Evolutionary conservation across 2,329 filamentous ascomycete species (phyloP), one percentile per base, ranked within the genome.

Genomic region (Akanthomyces lecanii): DNA sequence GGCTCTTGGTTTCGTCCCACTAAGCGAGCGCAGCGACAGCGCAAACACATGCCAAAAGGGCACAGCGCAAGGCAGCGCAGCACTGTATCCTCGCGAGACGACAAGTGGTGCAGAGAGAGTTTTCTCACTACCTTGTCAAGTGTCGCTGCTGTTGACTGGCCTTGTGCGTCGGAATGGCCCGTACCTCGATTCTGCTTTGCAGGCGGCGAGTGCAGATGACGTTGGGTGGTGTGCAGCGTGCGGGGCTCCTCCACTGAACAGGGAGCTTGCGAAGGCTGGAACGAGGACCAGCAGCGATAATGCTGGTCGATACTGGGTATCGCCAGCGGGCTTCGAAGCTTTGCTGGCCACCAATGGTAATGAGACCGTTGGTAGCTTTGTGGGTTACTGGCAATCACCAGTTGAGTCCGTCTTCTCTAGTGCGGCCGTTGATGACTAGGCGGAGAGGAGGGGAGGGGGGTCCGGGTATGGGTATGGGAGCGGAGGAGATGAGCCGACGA

Each of bases 1-100:
- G 25, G 58, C 50, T 61, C 28, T 61, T 40, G 23, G 48, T 47
- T 30, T 61, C 36, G 50, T 54, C 25, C 38, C 50, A 61, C 58
- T 47, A 42, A 21, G 40, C 58, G 28, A 61, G 38, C 40, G 58
- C 58, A 45, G 38, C n/a, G 21, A n/a, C 58, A 45, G 38, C 58
- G 50, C 38, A 53, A 36, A 11, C 28, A 53, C 58, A 36, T 53
- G 50, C 58, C 48, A 52, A 14, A 28, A 60, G 28, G 50, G 45
- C 25, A 44, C 16, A 21, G 30, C 16, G n/a, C 25, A 38, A 36
- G 30, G 36, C 23, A 40, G 47, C 4, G 25, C 23, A 45, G 45
- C 16, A 57, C 25, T 38, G 23, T 59, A 16, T 8, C n/a, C 45
- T 59, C 44, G 55, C 33, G 55, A 59, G 55, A 50, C 40, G 55